Evolutionary conservation across 148 eudicot species (phyloP).

Genomic region (Rhododendron kiyosumense): DNA sequence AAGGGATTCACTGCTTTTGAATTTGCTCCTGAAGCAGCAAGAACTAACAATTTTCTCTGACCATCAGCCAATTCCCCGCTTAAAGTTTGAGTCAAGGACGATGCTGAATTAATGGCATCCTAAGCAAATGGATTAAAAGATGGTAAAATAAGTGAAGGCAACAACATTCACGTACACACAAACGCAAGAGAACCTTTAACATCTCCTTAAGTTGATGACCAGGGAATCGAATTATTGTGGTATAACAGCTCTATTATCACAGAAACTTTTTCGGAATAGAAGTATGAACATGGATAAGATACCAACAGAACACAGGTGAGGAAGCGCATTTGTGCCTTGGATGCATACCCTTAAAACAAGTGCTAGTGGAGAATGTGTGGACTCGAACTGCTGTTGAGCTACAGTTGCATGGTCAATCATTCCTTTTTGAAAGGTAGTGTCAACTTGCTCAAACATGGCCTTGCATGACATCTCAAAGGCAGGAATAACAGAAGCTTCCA

Average conservation of each 20-base stretch:
- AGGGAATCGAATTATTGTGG: neutral
- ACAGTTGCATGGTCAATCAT: conserved; percentile 66
- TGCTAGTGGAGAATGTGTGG: conserved; percentile 72
- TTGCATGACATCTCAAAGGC: conserved; percentile 91
- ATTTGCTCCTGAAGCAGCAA: conserved; percentile 75
- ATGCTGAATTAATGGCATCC: conserved; percentile 85
- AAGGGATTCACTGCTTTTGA: conserved; percentile 52
- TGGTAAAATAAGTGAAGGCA: neutral
- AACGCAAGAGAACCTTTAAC: neutral
- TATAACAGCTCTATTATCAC: neutral
- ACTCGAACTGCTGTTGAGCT: conserved; percentile 65
- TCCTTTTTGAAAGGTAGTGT: conserved; percentile 86
- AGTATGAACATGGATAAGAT: neutral
- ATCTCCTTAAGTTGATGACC: neutral
- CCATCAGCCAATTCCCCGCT: conserved; percentile 81
- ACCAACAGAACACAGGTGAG: neutral
- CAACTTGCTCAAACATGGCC: conserved; percentile 96
- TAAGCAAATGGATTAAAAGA: conserved; percentile 20
- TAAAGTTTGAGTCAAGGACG: conserved; percentile 74
- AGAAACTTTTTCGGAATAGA: neutral
- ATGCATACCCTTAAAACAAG: conserved; percentile 67
- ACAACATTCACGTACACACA: neutral
- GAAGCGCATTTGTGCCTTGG: neutral
- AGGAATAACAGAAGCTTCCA: conserved; percentile 81
- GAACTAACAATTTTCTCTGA: conserved; percentile 77